phyloP scores from a whole-genome alignment of 1,139 yeast species.

The Torulaspora globosa region DNA sequence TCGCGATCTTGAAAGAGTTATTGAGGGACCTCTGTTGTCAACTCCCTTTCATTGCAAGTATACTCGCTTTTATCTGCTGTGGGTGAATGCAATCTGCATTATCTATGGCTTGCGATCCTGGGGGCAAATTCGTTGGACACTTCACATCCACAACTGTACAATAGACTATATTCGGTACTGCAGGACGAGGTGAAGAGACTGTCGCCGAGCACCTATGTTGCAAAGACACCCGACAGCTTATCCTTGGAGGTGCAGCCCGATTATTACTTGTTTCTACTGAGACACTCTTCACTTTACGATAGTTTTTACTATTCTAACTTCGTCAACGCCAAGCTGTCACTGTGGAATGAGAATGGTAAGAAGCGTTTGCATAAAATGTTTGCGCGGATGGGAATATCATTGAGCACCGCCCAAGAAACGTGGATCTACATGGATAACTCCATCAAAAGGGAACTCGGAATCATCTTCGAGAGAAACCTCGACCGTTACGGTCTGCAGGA shows the following conservation, averaged over 20 bases:
- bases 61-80: slow-evolving; percentile 76
- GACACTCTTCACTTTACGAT: slow-evolving; percentile 93
- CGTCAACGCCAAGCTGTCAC: slow-evolving; percentile 77
- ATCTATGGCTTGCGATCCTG: slow-evolving; percentile 81
- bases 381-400: slow-evolving; percentile 93
- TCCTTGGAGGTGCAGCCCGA: slow-evolving; percentile 71
- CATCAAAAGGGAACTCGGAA: slow-evolving; percentile 67
- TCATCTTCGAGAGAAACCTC: slow-evolving; percentile 64
- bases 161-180: slow-evolving; percentile 64
- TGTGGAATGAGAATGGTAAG: slow-evolving; percentile 92
- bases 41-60: slow-evolving; percentile 73
- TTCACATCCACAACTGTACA: slow-evolving; percentile 73
- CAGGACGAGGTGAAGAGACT: slow-evolving; percentile 82
- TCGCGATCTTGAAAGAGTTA: slow-evolving; percentile 47
- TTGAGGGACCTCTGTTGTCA: slow-evolving; percentile 71
- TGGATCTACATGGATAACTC: slow-evolving; percentile 89
- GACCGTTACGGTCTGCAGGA: slow-evolving; percentile 80
- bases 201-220: slow-evolving; percentile 38
- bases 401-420: slow-evolving; percentile 81
- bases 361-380: slow-evolving; percentile 83
- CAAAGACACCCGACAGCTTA: slow-evolving; percentile 53
- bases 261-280: slow-evolving; percentile 75
- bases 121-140: slow-evolving; percentile 83
- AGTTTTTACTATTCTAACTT: slow-evolving; percentile 86
- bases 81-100: slow-evolving; percentile 68